phyloP scores from a whole-genome alignment of 2,329 filamentous ascomycete species.

The Dryadomyces quercivorus region DNA sequence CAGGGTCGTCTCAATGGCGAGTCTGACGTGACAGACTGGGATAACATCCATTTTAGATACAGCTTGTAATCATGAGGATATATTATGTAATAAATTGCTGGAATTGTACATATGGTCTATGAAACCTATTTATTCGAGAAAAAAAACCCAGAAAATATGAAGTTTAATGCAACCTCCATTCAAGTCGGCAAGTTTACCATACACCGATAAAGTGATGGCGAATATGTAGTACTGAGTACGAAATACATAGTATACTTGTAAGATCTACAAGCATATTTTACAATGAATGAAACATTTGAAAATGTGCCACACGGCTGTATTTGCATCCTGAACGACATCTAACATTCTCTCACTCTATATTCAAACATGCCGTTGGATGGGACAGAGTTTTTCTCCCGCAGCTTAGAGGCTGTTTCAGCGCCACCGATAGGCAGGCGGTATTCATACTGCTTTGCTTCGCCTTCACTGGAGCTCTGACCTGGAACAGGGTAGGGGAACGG shows the following conservation, averaged over 20 bases:
- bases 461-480: slow-evolving; percentile 17
- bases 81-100: not conserved
- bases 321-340: not conserved
- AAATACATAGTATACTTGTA: too few relatives aligned
- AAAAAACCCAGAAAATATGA: too few relatives aligned
- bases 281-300: not conserved
- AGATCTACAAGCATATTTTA: not conserved
- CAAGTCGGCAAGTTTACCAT: not conserved
- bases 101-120: too few relatives aligned
- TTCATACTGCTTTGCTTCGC: slow-evolving; percentile 29
- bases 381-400: slow-evolving; percentile 35
- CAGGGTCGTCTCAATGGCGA: slow-evolving; percentile 10
- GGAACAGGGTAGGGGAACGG: slow-evolving; percentile 45
- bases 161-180: not conserved
- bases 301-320: not conserved
- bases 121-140: too few relatives aligned
- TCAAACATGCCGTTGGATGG: slow-evolving; percentile 44
- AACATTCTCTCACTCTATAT: slow-evolving; percentile 8
- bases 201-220: not conserved
- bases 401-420: slow-evolving; percentile 35
- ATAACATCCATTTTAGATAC: slow-evolving; percentile 10
- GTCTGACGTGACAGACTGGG: slow-evolving; percentile 8
- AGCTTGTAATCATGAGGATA: slow-evolving; percentile 1
- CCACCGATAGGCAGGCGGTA: slow-evolving; percentile 51
- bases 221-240: too few relatives aligned